phyloP scores from a whole-genome alignment of 2,329 filamentous ascomycete genomes.

The Dendrostoma leiphaemia region DNA sequence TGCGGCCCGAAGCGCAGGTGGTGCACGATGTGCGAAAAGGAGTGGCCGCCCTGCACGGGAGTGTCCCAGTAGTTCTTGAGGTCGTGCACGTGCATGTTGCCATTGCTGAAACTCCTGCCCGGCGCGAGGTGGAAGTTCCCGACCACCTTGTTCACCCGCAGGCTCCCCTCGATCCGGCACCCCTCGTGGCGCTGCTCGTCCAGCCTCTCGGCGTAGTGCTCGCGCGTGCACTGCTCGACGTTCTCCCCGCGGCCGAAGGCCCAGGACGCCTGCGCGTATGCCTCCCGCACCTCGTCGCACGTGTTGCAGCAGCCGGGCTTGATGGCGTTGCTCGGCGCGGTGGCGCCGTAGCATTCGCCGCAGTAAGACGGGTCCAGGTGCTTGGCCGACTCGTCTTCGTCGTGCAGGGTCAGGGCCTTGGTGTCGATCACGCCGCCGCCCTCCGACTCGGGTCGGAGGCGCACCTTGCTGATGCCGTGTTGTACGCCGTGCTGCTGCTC shows the following conservation, averaged over 20 bases:
- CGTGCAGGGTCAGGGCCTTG: conserved; percentile 68
- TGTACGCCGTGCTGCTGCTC: conserved; percentile 94
- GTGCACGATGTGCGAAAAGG: conserved; percentile 87
- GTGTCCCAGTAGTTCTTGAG: conserved; percentile 90
- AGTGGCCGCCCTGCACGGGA: conserved; percentile 68
- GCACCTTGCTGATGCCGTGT: conserved; percentile 89
- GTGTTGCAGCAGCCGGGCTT: conserved; percentile 96
- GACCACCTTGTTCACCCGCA: conserved; percentile 97
- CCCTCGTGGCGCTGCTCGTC: conserved; percentile 88
- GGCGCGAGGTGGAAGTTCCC: conserved; percentile 99
- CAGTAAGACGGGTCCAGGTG: conserved; percentile 94
- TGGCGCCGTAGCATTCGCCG: conserved; percentile 87
- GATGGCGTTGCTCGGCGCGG: conserved; percentile 63
- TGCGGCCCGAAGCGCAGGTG: conserved; percentile 90
- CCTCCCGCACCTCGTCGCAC: conserved; percentile 93
- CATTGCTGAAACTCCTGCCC: conserved; percentile 91
- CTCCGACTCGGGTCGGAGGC: conserved; percentile 68
- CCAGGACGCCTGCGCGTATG: conserved; percentile 87
- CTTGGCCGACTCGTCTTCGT: conserved; percentile 62
- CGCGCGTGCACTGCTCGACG: conserved; percentile 91
- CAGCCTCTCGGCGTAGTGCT: conserved; percentile 88
- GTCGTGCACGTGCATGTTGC: conserved; percentile 97
- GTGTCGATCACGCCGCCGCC: conserved; percentile 75
- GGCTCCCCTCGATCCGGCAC: conserved; percentile 86
- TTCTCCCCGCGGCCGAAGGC: conserved; percentile 89